These are phyloP conservation scores for Blumeria hordei DNA, from an alignment of 2,329 filamentous ascomycete genomes.

Conservation along the genomic window DNA sequence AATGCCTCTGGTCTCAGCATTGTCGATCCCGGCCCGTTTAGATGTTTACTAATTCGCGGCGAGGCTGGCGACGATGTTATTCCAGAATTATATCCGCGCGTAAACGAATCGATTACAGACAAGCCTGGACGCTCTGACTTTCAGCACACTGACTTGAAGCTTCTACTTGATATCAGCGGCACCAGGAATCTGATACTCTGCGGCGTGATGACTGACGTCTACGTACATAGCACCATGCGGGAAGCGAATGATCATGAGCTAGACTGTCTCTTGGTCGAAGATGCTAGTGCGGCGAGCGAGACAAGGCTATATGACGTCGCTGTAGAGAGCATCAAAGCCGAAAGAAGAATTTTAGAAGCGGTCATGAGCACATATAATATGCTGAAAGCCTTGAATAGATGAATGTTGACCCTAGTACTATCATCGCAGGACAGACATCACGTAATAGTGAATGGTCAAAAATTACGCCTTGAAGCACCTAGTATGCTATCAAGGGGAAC, in stretches of 20 bases:
- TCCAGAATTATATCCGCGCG: constrained; percentile 16
- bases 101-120: constrained; percentile 14
- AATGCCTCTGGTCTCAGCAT: constrained; percentile 27
- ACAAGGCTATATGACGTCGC: too few relatives aligned
- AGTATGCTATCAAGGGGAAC: too few relatives aligned
- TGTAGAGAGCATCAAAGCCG: too few relatives aligned
- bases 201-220: constrained; percentile 17
- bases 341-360: too few relatives aligned
- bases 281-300: too few relatives aligned
- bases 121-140: constrained; percentile 17
- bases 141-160: constrained; percentile 17
- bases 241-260: constrained; percentile 16
- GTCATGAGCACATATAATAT: too few relatives aligned
- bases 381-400: too few relatives aligned
- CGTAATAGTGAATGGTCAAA: too few relatives aligned
- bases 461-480: too few relatives aligned
- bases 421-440: too few relatives aligned
- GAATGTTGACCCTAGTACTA: too few relatives aligned
- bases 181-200: constrained; percentile 15
- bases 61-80: constrained; percentile 32
- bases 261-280: too few relatives aligned
- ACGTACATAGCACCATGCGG: constrained; percentile 16
- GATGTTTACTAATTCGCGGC: constrained; percentile 31
- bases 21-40: constrained; percentile 26
- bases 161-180: constrained; percentile 13